Evolutionary conservation across 768 basidiomycete genomes (phyloP).

Genomic region (Tricholoma matsutake): DNA sequence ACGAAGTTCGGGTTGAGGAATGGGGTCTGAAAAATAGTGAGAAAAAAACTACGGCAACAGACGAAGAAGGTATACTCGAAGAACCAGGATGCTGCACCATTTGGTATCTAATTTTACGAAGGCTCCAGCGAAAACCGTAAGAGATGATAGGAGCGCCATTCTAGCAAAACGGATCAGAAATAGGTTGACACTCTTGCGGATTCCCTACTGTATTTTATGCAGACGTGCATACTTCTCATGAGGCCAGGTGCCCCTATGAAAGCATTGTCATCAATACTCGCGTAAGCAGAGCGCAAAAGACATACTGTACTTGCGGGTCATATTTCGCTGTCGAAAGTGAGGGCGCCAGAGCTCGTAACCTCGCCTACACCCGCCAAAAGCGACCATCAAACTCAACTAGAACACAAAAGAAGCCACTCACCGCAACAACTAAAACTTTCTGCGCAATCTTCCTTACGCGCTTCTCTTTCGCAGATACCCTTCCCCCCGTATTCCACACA

Average conservation of each 20-base stretch:
- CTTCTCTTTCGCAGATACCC: slow-evolving; percentile 35
- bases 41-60: not conserved
- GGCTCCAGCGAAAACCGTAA: slow-evolving; percentile 36
- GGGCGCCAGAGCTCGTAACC: slow-evolving; percentile 34
- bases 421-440: slow-evolving; percentile 33
- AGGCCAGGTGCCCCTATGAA: slow-evolving; percentile 39
- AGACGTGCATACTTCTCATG: slow-evolving; percentile 33
- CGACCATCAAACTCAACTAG: not conserved
- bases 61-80: slow-evolving; percentile 24
- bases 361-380: slow-evolving; percentile 22
- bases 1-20: slow-evolving; percentile 46
- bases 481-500: slow-evolving; percentile 17
- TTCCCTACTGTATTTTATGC: slow-evolving; percentile 30
- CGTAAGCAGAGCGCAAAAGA: not conserved
- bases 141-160: slow-evolving; percentile 28
- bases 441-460: slow-evolving; percentile 34
- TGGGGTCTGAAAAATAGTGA: slow-evolving; percentile 31
- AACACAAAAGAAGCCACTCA: slow-evolving; percentile 17
- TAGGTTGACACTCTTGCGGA: not conserved
- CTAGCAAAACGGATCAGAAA: slow-evolving; percentile 11
- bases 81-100: slow-evolving; percentile 44
- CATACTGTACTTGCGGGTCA: slow-evolving; percentile 42
- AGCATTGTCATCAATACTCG: not conserved
- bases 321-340: slow-evolving; percentile 37
- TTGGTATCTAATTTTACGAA: slow-evolving; percentile 39